These are phyloP conservation scores for Penicillium sp. DNA, from an alignment of 2,329 filamentous ascomycete genomes.

Conservation along the genomic window DNA sequence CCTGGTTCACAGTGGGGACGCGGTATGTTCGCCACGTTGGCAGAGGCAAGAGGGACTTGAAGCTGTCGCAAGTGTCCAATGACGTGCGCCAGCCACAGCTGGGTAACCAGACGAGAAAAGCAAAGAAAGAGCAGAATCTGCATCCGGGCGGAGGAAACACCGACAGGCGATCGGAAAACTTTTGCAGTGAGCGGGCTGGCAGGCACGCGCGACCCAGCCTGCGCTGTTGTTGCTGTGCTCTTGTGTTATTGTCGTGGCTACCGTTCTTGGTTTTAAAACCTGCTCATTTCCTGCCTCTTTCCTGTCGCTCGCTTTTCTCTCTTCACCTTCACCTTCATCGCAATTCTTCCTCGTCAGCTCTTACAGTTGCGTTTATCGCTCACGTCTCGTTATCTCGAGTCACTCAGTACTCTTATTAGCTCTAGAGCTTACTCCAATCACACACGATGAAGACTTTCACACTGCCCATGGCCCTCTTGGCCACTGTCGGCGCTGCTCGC, in stretches of 20 bases:
- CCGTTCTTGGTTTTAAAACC: conserved; percentile 12
- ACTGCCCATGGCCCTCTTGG: conserved; percentile 36
- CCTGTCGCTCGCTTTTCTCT: conserved; percentile 15
- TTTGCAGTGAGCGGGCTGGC: neutral
- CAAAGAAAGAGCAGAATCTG: neutral
- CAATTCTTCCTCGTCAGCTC: neutral
- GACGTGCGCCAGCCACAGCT: neutral
- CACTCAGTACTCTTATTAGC: conserved; percentile 9
- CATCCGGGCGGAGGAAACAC: neutral
- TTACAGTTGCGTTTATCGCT: conserved; percentile 1
- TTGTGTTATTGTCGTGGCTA: neutral
- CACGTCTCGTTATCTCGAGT: neutral
- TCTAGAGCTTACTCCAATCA: conserved; percentile 1
- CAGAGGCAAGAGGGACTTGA: neutral
- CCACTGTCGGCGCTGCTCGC: conserved; percentile 30
- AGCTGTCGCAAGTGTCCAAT: neutral
- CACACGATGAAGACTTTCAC: conserved; percentile 41
- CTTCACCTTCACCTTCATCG: neutral
- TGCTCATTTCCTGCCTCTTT: neutral
- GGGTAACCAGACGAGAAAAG: neutral
- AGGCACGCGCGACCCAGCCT: neutral
- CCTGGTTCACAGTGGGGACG: neutral
- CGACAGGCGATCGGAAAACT: neutral
- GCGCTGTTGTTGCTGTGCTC: neutral
- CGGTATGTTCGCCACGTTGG: neutral